Conservation (phyloP, 345 rosid species). For the Hypericum androsaemum region DNA sequence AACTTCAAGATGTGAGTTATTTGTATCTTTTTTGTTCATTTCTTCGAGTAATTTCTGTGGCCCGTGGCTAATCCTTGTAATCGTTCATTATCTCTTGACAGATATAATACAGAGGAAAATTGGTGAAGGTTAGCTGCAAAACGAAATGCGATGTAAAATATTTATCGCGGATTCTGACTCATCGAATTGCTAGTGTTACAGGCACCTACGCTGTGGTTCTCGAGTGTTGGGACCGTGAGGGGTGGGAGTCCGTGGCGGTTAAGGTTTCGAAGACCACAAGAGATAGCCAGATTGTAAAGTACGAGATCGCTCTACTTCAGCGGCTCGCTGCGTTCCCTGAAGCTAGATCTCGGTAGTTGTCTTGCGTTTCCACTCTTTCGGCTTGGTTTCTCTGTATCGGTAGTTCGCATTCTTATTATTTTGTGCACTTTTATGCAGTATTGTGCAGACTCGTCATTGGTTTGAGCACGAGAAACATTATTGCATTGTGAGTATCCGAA, state of each 20-base stretch:
- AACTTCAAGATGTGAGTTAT: slow-evolving; percentile 58
- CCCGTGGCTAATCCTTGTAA: no score
- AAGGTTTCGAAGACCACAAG: slow-evolving; percentile 52
- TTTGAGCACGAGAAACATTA: slow-evolving; percentile 66
- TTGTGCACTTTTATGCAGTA: slow-evolving; percentile 35
- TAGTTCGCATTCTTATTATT: slow-evolving; percentile 2
- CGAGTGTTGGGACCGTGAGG: slow-evolving; percentile 79
- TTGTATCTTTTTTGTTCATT: background rate
- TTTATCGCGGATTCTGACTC: slow-evolving; percentile 38
- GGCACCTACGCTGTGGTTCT: slow-evolving; percentile 79
- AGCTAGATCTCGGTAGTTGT: slow-evolving; percentile 42
- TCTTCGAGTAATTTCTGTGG: background rate
- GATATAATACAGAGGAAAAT: slow-evolving; percentile 68
- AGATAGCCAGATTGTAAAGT: slow-evolving; percentile 63
- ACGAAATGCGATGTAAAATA: slow-evolving; percentile 37
- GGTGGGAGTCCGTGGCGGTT: slow-evolving; percentile 53
- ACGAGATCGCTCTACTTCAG: slow-evolving; percentile 59
- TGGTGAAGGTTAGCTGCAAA: slow-evolving; percentile 83
- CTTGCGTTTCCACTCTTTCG: background rate
- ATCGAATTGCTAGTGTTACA: slow-evolving; percentile 65
- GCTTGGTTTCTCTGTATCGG: background rate
- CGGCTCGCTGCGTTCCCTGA: slow-evolving; percentile 40
- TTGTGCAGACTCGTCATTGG: slow-evolving; percentile 60
- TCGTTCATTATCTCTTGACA: slow-evolving; percentile 11
- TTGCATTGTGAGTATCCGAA: slow-evolving; percentile 54